Percentiles rank a stretch among this genome's conserved stretches.
Evolutionary conservation across 805 yeast species (phyloP).

Genomic region (Yarrowia alimentaria): DNA sequence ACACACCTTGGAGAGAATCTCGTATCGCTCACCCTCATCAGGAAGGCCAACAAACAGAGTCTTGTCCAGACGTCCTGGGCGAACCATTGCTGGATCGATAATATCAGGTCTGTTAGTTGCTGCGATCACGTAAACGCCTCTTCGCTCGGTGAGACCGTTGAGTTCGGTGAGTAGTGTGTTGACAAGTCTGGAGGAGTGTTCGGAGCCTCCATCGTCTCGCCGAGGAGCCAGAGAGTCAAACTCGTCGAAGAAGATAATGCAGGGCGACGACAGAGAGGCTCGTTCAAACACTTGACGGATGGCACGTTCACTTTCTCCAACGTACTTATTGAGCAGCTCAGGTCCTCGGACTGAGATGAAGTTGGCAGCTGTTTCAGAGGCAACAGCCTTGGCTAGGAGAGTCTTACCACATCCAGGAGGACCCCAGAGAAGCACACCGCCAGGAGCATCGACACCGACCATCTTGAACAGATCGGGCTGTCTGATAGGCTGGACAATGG

Average conservation of each 20-base stretch:
- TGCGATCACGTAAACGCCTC: conserved; percentile 91
- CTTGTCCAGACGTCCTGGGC: conserved; percentile 95
- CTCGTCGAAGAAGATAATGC: conserved; percentile 94
- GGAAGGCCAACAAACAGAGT: conserved; percentile 91
- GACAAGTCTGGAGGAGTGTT: conserved; percentile 88
- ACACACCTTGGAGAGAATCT: conserved; percentile 76
- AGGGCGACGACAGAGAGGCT: conserved; percentile 90
- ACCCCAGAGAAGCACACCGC: conserved; percentile 97
- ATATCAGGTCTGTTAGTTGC: conserved; percentile 98
- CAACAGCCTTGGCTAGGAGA: conserved; percentile 92
- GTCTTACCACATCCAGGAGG: conserved; percentile 99
- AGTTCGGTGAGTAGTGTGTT: conserved; percentile 91
- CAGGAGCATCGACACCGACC: conserved; percentile 95
- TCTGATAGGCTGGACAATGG: conserved; percentile 93
- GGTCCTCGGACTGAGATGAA: conserved; percentile 96
- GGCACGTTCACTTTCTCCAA: conserved; percentile 93
- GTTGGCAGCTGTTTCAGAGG: conserved; percentile 94
- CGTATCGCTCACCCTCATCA: conserved; percentile 68
- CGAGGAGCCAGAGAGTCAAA: conserved; percentile 94
- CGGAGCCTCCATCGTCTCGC: conserved; percentile 84
- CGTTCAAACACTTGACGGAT: conserved; percentile 89
- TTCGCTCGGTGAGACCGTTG: conserved; percentile 89
- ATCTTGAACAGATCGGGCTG: conserved; percentile 84
- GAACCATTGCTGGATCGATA: conserved; percentile 96
- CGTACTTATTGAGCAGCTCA: conserved; percentile 88